phyloP scores from a whole-genome alignment of 2,329 filamentous ascomycete species.

The Penicillium sumatraense region DNA sequence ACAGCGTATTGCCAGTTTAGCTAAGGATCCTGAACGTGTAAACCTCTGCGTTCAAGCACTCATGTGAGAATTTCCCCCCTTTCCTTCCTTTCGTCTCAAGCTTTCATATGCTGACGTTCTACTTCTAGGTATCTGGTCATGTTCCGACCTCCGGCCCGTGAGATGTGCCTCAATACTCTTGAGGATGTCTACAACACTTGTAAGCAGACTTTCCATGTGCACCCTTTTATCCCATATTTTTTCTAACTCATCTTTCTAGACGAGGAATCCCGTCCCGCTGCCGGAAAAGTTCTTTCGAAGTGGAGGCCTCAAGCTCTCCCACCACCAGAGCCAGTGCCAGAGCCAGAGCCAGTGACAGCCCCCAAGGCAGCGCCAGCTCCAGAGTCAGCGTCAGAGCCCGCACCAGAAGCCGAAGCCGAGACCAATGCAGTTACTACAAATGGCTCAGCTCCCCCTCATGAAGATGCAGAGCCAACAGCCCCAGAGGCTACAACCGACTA shows the following conservation, averaged over 20 bases:
- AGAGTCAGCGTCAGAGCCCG: too few species aligned
- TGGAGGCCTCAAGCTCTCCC: conserved; percentile 57
- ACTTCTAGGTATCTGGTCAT: conserved; percentile 57
- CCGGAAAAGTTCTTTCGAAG: conserved; percentile 58
- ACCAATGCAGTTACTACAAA: too few species aligned
- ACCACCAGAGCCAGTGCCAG: conserved; percentile 19
- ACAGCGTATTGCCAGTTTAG: conserved; percentile 68
- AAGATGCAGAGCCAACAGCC: too few species aligned
- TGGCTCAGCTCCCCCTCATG: too few species aligned
- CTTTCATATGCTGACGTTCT: not conserved
- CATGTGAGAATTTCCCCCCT: conserved; percentile 48
- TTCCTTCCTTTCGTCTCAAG: not conserved
- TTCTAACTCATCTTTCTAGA: conserved; percentile 33
- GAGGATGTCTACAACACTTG: conserved; percentile 63
- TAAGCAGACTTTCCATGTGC: too few species aligned
- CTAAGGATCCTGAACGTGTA: conserved; percentile 67
- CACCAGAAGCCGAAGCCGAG: too few species aligned
- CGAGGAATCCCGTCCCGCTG: conserved; percentile 52
- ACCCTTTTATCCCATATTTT: too few species aligned
- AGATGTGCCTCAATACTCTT: conserved; percentile 61
- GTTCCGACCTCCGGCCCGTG: conserved; percentile 63
- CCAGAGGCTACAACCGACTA: too few species aligned
- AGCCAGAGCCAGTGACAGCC: too few species aligned
- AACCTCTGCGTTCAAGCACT: conserved; percentile 62
- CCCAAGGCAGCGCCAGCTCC: too few species aligned